phyloP scores from a whole-genome alignment of 139 green algal genomes.

The Closterium sp. region DNA sequence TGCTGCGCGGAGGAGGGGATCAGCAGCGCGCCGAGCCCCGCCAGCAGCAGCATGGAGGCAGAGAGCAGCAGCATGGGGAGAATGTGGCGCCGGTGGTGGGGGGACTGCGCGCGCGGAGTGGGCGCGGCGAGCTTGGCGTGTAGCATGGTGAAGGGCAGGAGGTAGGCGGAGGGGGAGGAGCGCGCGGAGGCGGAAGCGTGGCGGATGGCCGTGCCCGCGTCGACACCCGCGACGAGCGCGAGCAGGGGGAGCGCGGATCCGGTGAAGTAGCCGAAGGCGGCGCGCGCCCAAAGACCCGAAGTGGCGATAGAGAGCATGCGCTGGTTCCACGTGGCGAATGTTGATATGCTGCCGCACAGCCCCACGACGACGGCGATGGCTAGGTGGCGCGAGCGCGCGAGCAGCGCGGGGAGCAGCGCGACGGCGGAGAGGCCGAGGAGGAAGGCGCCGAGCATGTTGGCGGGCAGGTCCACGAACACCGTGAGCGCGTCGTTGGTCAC shows the following conservation, averaged over 20 bases:
- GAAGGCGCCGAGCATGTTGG: not conserved
- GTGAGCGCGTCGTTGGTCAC: not conserved
- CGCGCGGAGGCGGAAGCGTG: not conserved
- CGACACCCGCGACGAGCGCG: not conserved
- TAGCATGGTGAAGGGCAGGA: not conserved
- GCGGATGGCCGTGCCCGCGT: not conserved
- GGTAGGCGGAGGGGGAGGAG: not conserved
- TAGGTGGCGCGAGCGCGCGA: not conserved
- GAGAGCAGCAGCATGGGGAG: not conserved
- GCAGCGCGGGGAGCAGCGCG: not conserved
- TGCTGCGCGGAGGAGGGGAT: not conserved
- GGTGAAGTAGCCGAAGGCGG: not conserved
- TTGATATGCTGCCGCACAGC: conserved; percentile 15
- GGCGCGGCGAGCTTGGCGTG: not conserved
- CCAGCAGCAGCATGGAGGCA: not conserved
- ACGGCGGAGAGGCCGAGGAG: not conserved
- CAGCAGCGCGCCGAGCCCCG: not conserved
- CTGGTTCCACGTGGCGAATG: conserved; percentile 17
- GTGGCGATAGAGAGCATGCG: conserved; percentile 4
- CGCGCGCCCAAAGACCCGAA: not conserved
- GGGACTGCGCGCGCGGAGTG: not conserved
- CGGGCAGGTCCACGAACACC: not conserved
- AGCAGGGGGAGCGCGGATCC: not conserved
- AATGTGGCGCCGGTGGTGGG: not conserved
- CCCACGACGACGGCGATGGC: not conserved